Conservation (phyloP, 192 early-diverging fungal genomes). For the Backusella circina region DNA sequence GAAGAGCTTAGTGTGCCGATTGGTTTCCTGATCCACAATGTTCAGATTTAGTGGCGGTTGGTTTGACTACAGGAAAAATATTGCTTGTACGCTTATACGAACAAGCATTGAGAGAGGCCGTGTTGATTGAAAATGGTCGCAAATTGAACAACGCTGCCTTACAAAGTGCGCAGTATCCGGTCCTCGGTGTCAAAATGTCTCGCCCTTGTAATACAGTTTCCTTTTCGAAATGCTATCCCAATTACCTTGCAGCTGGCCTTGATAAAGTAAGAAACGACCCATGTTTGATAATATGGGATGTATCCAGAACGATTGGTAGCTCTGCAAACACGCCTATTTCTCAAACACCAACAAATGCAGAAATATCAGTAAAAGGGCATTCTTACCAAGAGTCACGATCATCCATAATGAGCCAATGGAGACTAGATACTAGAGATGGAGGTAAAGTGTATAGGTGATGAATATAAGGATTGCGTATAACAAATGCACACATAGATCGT, state of each 20-base stretch:
- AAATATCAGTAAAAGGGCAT: not conserved
- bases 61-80: constrained; percentile 53
- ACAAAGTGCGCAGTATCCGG: constrained; percentile 27
- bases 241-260: constrained; percentile 61
- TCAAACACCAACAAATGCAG: not conserved
- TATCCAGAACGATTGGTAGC: constrained; percentile 46
- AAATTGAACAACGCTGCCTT: not conserved
- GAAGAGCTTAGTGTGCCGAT: constrained; percentile 49
- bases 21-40: constrained; percentile 59
- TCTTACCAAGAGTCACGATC: not conserved
- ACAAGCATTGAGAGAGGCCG: constrained; percentile 1
- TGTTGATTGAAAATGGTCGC: not conserved
- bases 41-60: constrained; percentile 56
- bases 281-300: constrained; percentile 75
- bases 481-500: not conserved
- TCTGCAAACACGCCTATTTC: constrained; percentile 14
- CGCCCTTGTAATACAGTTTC: constrained; percentile 69
- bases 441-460: not conserved
- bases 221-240: constrained; percentile 58
- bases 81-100: constrained; percentile 49
- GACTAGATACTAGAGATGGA: constrained; percentile 5
- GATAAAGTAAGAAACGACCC: constrained; percentile 75
- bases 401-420: constrained; percentile 2
- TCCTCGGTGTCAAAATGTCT: constrained; percentile 44
- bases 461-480: not conserved